phyloP scores from a whole-genome alignment of 1,284 basidiomycete genomes.

The Entoloma clypeatum region DNA sequence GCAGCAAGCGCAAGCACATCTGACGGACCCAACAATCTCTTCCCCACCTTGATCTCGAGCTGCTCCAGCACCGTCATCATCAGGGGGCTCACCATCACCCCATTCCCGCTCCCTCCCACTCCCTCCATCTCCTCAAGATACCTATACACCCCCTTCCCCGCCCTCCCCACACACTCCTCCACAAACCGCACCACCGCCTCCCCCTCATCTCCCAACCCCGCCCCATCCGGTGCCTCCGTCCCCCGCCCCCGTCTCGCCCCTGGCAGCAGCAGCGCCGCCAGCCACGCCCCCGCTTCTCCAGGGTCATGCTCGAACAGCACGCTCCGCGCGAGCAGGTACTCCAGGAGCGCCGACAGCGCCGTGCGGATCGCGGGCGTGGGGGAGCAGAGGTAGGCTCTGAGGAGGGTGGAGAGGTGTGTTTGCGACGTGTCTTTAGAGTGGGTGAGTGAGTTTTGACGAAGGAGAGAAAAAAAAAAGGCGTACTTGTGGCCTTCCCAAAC shows the following conservation, averaged over 20 bases:
- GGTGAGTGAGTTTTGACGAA: slow-evolving; percentile 5
- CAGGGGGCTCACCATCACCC: slow-evolving; percentile 59
- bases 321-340: slow-evolving; percentile 60
- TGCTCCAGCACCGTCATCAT: slow-evolving; percentile 79
- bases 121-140: slow-evolving; percentile 74
- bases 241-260: slow-evolving; percentile 32
- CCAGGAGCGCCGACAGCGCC: slow-evolving; percentile 56
- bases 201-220: slow-evolving; percentile 54
- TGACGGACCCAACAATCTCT: slow-evolving; percentile 50
- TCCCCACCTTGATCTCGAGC: slow-evolving; percentile 56
- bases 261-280: slow-evolving; percentile 60
- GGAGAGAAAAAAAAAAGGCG: slow-evolving; percentile 9
- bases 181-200: slow-evolving; percentile 68
- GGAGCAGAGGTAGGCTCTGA: slow-evolving; percentile 57
- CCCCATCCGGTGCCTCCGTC: slow-evolving; percentile 47
- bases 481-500: slow-evolving; percentile 72
- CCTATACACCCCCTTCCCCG: slow-evolving; percentile 79
- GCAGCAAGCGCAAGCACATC: slow-evolving; percentile 60
- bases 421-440: slow-evolving; percentile 40
- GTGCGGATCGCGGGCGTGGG: slow-evolving; percentile 48
- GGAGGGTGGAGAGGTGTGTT: slow-evolving; percentile 63
- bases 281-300: slow-evolving; percentile 74
- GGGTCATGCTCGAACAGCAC: slow-evolving; percentile 82
- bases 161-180: slow-evolving; percentile 86
- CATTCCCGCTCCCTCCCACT: slow-evolving; percentile 23